Conservation (phyloP, 2,329 filamentous ascomycete genomes). For the Sodiomyces alkalinus region DNA sequence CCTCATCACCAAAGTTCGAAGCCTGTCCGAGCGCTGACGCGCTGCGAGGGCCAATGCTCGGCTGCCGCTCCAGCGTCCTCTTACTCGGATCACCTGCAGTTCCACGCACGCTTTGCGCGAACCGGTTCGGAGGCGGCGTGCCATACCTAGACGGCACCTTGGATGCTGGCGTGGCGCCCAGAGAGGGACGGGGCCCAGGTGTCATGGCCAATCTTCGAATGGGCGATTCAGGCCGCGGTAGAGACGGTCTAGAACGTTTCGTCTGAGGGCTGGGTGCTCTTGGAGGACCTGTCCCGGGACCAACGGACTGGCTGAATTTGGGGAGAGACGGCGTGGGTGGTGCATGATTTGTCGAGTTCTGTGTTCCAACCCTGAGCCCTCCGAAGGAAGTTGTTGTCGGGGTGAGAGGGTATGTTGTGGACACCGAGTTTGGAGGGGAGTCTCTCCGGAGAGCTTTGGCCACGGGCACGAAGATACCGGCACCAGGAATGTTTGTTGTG, state of each 20-base stretch:
- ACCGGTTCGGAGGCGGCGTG: conserved; percentile 45
- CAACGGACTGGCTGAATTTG: conserved; percentile 82
- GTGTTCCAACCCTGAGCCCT: conserved; percentile 36
- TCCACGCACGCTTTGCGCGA: conserved; percentile 48
- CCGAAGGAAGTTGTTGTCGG: conserved; percentile 49
- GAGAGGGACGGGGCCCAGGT: conserved; percentile 40
- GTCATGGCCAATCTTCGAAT: conserved; percentile 53
- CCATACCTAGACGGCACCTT: conserved; percentile 42
- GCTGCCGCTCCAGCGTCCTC: conserved; percentile 30
- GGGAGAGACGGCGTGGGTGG: conserved; percentile 50
- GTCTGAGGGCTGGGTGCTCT: conserved; percentile 56
- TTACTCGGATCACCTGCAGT: conserved; percentile 48
- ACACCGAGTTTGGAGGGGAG: conserved; percentile 34
- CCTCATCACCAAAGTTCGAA: conserved; percentile 38
- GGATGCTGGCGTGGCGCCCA: conserved; percentile 32
- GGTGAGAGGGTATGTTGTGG: conserved; percentile 43
- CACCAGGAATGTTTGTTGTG: conserved; percentile 56
- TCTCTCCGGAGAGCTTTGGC: conserved; percentile 61
- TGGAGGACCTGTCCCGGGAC: conserved; percentile 42
- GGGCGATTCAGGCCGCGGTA: conserved; percentile 82
- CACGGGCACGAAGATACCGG: conserved; percentile 86
- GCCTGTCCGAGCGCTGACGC: conserved; percentile 39
- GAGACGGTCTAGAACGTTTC: conserved; percentile 58
- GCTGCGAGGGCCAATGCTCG: conserved; percentile 40
- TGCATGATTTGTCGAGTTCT: conserved; percentile 45